These are phyloP conservation scores for Camelina sativa DNA, from an alignment of 345 rosid genomes.

Conservation along the genomic window DNA sequence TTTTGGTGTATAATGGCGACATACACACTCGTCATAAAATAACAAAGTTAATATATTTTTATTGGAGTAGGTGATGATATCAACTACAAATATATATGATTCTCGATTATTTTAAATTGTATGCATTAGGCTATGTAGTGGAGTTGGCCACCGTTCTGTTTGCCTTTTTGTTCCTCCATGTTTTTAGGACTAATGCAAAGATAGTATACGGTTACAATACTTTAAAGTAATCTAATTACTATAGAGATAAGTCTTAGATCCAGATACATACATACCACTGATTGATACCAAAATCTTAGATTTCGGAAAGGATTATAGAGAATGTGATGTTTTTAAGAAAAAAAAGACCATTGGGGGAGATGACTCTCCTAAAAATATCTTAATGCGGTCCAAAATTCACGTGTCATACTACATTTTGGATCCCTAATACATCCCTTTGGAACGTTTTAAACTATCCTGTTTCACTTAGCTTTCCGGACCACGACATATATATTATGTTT, in stretches of 20 bases:
- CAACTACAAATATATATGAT: slow-evolving; percentile 28
- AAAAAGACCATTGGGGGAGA: not conserved
- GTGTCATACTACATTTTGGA: not conserved
- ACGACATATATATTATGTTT: too few species aligned
- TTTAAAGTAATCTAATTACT: not conserved
- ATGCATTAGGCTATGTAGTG: slow-evolving; percentile 24
- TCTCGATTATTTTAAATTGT: slow-evolving; percentile 6
- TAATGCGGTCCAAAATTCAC: not conserved
- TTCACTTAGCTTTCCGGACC: too few species aligned
- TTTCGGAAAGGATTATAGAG: not conserved
- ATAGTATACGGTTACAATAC: not conserved
- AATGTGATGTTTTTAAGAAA: not conserved
- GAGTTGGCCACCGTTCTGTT: slow-evolving; percentile 40
- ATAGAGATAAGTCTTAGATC: not conserved
- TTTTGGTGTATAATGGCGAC: slow-evolving; percentile 36
- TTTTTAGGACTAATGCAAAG: slow-evolving; percentile 9
- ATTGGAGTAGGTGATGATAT: slow-evolving; percentile 37
- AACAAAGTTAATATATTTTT: not conserved
- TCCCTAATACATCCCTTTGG: not conserved
- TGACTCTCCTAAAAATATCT: not conserved
- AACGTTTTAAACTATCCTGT: too few species aligned
- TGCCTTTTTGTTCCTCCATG: slow-evolving; percentile 18
- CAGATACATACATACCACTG: not conserved
- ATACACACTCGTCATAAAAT: slow-evolving; percentile 6
- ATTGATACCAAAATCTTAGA: not conserved